phyloP scores from a whole-genome alignment of 768 basidiomycete species.

The Suillus ampliporus region DNA sequence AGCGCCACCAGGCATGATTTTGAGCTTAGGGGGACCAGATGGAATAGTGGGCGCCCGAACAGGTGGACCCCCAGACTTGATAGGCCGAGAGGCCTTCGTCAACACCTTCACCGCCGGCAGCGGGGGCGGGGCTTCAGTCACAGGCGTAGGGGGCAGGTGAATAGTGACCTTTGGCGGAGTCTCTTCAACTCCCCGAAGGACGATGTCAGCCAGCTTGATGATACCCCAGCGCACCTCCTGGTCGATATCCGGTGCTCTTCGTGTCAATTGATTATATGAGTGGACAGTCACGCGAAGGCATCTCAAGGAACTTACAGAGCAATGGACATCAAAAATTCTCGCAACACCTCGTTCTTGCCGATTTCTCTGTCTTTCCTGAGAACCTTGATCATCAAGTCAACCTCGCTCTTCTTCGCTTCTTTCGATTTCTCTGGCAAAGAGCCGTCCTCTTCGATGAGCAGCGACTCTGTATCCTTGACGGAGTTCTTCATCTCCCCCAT shows the following conservation, averaged over 20 bases:
- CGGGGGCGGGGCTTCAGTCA: conserved; percentile 62
- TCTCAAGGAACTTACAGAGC: conserved; percentile 61
- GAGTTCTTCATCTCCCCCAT: conserved; percentile 88
- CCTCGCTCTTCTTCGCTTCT: conserved; percentile 81
- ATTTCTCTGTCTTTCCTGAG: conserved; percentile 88
- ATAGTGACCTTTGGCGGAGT: conserved; percentile 85
- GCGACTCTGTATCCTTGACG: conserved; percentile 73
- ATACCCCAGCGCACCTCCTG: conserved; percentile 91
- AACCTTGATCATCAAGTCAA: conserved; percentile 85
- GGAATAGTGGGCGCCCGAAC: conserved; percentile 36
- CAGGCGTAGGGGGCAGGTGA: conserved; percentile 78
- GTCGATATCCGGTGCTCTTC: conserved; percentile 76
- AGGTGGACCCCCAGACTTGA: conserved; percentile 42
- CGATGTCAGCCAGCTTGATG: conserved; percentile 88
- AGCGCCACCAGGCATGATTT: conserved; percentile 37
- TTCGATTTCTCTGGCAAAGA: conserved; percentile 69
- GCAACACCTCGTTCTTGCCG: conserved; percentile 76
- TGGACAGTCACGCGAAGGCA: conserved; percentile 9
- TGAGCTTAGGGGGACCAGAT: conserved; percentile 60
- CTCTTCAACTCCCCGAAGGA: conserved; percentile 85
- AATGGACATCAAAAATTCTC: conserved; percentile 83
- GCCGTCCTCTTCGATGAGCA: conserved; percentile 89
- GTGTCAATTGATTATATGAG: conserved; percentile 8
- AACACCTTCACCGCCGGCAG: conserved; percentile 59
- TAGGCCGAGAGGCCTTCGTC: conserved; percentile 42